A percentile compares a stretch with the other conserved stretches of the same genome.
These are phyloP conservation scores for Pholiota molesta DNA, from an alignment of 768 basidiomycete genomes.

Conservation along the genomic window DNA sequence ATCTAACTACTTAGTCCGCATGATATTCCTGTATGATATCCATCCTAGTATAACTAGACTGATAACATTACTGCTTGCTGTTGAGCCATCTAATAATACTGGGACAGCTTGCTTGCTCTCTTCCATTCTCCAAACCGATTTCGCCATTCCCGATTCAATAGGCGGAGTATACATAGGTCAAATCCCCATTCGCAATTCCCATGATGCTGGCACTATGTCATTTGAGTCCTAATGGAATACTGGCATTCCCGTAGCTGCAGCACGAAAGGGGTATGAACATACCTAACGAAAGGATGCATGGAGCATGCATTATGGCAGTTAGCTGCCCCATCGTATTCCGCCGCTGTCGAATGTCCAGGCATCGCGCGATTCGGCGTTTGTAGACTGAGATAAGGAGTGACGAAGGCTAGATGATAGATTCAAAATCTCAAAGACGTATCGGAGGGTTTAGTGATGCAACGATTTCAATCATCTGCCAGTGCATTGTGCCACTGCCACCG, in stretches of 20 bases:
- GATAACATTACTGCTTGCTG: too few relatives aligned
- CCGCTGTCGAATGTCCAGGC: neutral
- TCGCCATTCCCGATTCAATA: constrained; percentile 11
- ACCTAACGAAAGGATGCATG: neutral
- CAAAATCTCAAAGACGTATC: neutral
- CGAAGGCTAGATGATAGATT: neutral
- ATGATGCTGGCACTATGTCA: constrained; percentile 10
- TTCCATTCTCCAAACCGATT: neutral
- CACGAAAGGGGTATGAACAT: neutral
- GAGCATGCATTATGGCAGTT: neutral
- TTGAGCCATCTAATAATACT: neutral
- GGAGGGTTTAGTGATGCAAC: neutral
- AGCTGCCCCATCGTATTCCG: neutral
- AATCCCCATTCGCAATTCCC: neutral
- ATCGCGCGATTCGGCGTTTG: neutral
- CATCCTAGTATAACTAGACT: too few relatives aligned
- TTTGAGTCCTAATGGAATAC: neutral
- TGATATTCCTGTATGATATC: too few relatives aligned
- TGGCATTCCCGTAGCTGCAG: neutral
- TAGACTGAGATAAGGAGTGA: neutral
- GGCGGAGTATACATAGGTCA: neutral
- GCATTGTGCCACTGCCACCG: neutral
- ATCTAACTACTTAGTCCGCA: too few relatives aligned
- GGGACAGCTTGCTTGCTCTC: neutral
- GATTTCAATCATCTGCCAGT: neutral